Percentiles rank a stretch among this genome's conserved stretches.
Evolutionary conservation across 352 stramenopile genomes (phyloP).

Genomic region (Globisporangium solare): DNA sequence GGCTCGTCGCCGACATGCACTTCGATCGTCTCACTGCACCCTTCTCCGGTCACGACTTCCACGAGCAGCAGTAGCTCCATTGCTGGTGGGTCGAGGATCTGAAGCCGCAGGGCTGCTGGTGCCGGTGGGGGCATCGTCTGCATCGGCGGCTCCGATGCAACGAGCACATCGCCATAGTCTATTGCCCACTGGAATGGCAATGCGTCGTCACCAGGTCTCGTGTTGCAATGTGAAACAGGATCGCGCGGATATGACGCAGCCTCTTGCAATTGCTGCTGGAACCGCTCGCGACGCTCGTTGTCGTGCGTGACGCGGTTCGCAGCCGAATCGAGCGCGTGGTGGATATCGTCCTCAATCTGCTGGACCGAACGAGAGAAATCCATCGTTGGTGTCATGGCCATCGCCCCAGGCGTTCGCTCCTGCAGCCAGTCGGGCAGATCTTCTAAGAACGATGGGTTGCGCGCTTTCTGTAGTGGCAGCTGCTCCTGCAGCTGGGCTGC

Average conservation of each 20-base stretch:
- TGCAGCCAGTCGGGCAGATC: constrained; percentile 20
- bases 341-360: constrained; percentile 62
- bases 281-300: constrained; percentile 30
- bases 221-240: neutral
- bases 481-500: neutral
- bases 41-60: constrained; percentile 72
- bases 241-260: constrained; percentile 3
- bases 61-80: constrained; percentile 63
- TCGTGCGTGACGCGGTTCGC: constrained; percentile 33
- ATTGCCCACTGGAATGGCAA: too few species aligned
- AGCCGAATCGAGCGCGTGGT: constrained; percentile 44
- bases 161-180: too few species aligned
- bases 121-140: neutral
- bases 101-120: neutral
- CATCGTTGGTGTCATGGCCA: neutral
- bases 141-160: too few species aligned
- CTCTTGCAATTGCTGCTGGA: constrained; percentile 27
- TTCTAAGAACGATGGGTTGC: constrained; percentile 2
- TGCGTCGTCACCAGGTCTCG: too few species aligned
- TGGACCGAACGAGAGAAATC: constrained; percentile 26
- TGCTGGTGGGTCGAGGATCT: neutral
- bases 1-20: constrained; percentile 52
- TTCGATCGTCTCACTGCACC: constrained; percentile 63
- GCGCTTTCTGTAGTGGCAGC: neutral
- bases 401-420: neutral